phyloP scores from a whole-genome alignment of 2,329 filamentous ascomycete genomes.

The Fusarium phyllophilum region DNA sequence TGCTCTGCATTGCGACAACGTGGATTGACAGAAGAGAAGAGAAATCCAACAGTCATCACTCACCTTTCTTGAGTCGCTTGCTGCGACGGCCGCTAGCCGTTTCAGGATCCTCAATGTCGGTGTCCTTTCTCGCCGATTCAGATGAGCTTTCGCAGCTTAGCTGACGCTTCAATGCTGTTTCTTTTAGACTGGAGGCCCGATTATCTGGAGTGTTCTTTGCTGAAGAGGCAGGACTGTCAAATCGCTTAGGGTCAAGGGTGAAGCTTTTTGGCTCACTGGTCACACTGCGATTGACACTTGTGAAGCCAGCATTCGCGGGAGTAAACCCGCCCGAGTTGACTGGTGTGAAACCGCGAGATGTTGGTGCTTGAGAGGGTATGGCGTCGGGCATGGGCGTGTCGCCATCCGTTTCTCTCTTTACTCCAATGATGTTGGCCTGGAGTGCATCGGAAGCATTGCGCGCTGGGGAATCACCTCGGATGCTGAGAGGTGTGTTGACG shows the following conservation, averaged over 20 bases:
- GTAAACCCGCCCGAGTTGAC: constrained; percentile 69
- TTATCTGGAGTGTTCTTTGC: constrained; percentile 73
- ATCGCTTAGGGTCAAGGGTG: constrained; percentile 68
- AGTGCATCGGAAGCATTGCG: constrained; percentile 64
- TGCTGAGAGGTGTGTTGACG: constrained; percentile 67
- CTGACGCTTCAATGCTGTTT: constrained; percentile 79
- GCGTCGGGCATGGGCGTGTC: constrained; percentile 62
- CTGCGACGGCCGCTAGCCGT: constrained; percentile 77
- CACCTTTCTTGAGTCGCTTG: constrained; percentile 85
- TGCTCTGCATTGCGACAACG: constrained; percentile 33
- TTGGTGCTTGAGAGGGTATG: constrained; percentile 49
- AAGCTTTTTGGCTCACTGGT: constrained; percentile 64
- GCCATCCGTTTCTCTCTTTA: constrained; percentile 58
- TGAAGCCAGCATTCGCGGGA: constrained; percentile 77
- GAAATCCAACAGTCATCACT: constrained; percentile 4
- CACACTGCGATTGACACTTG: constrained; percentile 69
- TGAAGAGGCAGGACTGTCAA: constrained; percentile 71
- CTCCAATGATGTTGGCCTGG: constrained; percentile 59
- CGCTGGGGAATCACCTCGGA: constrained; percentile 74
- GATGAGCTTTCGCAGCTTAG: constrained; percentile 67
- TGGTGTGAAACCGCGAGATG: constrained; percentile 56
- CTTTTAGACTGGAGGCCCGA: constrained; percentile 63
- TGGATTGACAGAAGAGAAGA: constrained; percentile 9
- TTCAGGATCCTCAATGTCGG: constrained; percentile 68
- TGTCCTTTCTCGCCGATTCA: constrained; percentile 61